Base-by-base conservation (phyloP, 306 rosid genomes). In the Alnus rubra region DNA sequence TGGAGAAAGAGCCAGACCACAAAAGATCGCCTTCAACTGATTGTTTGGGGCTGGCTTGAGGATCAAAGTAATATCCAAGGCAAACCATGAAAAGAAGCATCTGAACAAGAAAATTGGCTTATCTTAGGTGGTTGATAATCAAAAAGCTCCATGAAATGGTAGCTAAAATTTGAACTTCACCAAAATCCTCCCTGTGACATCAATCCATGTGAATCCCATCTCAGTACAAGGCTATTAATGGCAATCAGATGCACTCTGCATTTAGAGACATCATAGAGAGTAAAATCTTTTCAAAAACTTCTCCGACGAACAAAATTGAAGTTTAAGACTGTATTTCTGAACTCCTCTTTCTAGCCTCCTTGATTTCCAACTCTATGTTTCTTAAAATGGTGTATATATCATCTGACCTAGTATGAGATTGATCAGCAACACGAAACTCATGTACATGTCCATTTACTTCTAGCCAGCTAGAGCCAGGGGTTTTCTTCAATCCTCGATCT, bases 381-480 rank as follows among this genome's bases (percentile, higher is more conserved):
- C 87, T 77, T 76, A 89, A 79, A 51, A 75, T 75, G 28, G 79
- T 81, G 64, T 90, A 88, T 19, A 90, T 92, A 48, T 88, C 92
- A 15, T 78, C 71, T 7, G 92, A 87, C 64, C 77, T 86, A 18
- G 90, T 84, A 89, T 93, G 94, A 71, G 88, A 87, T 65, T 77
- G 81, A 81, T 91, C 97, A 3, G 96, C 97, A 28, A 89, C 96
- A 31, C 87, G 84, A 88, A 93, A 93, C 84, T 90, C 90, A 9
- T 87, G 86, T 4, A 79, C 87, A 19, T 74, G 81, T 60, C 96
- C 96, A 67, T 89, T 86, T 45, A 87, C 84, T 76, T 88, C 96
- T 39, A 91, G 83, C 97, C 96, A 93, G 82, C 96, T 93, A 73
- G 86, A 79, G 18, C 96, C 96, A 33, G 92, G 90, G 49, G 79